These are phyloP conservation scores for Solanum dulcamara DNA, from an alignment of 257 asterid species.

Conservation along the genomic window DNA sequence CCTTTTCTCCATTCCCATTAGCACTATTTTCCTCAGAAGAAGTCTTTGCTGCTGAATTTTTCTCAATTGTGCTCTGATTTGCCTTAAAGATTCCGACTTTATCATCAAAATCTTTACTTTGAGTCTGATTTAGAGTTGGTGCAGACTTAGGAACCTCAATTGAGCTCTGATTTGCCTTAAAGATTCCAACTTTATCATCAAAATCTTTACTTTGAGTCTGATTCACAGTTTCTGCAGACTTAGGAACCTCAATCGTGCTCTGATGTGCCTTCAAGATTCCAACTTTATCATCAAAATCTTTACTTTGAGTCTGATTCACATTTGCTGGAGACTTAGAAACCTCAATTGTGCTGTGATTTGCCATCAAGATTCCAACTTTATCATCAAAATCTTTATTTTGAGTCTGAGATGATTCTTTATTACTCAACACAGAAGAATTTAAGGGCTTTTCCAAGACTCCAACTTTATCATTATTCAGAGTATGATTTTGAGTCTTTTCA, in stretches of 20 bases:
- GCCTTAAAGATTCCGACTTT: conserved; percentile 24
- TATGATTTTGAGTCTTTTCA: background rate
- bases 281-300: conserved; percentile 16
- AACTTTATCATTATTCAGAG: conserved; percentile 8
- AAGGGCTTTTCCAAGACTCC: conserved; percentile 10
- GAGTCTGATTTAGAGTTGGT: conserved; percentile 25
- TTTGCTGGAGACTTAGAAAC: conserved; percentile 12
- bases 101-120: conserved; percentile 4
- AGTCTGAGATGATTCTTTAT: conserved; percentile 16
- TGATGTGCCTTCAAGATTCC: conserved; percentile 25
- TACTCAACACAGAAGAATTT: conserved; percentile 8
- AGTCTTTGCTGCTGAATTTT: conserved; percentile 9
- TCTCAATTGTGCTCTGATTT: conserved; percentile 21
- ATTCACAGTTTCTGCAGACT: conserved; percentile 22
- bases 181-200: conserved; percentile 18
- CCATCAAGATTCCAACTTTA: conserved; percentile 24
- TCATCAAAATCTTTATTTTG: conserved; percentile 7
- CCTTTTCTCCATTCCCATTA: conserved; percentile 21
- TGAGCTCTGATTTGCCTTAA: conserved; percentile 25
- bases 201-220: too few relatives aligned
- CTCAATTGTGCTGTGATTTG: conserved; percentile 17
- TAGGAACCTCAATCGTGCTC: conserved; percentile 7
- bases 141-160: conserved; percentile 9
- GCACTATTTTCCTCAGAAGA: conserved; percentile 2
- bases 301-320: conserved; percentile 24